Evolutionary conservation across 2,329 filamentous ascomycete species (phyloP), one percentile per base, ranked within the genome.

Genomic region (Sporothrix curviconia): DNA sequence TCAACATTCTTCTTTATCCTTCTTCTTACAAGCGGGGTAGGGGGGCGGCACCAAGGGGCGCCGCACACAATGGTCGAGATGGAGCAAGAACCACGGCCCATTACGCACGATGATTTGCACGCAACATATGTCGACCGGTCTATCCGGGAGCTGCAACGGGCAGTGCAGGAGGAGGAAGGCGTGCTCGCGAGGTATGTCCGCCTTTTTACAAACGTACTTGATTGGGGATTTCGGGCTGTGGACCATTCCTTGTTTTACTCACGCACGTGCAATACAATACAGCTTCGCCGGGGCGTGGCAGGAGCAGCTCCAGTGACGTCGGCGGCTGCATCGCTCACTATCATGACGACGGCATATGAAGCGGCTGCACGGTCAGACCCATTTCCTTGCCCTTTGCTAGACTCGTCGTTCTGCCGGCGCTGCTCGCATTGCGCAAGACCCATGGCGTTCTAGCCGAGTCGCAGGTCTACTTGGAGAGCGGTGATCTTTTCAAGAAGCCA

Each of bases 401-500:
- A 79, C 51, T 92, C 89, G 19, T n/a, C n/a, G 76, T 85, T 6
- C 71, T 94, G 7, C 87, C 89, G 3, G 82, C 85, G 7, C 75
- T 95, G 4, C 68, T 94, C 40, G 88, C 89, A 6, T 71, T 90
- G 55, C 83, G 86, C 53, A 83, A 81, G 64, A 84, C 86, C 3
- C 79, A 85, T 58, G 76, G 80, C 57, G 84, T 83, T 15, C 80
- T 88, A 50, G 70, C 77, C 59, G 84, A 89, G 63, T 86, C 84
- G 17, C 83, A 81, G 62, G 72, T 74, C 19, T 84, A 84, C 55
- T 76, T 89, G 12, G 67, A 69, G 4, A 68, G 73, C 4, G 78
- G 79, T 36, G 34, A 12, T n/a, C n/a, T n/a, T n/a, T n/a, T n/a
- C n/a, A n/a, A n/a, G n/a, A n/a, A n/a, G 25, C 69, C 69, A 14